Evolutionary conservation across 306 rosid species (phyloP).

Genomic region (Oxytropis ochrocephala): DNA sequence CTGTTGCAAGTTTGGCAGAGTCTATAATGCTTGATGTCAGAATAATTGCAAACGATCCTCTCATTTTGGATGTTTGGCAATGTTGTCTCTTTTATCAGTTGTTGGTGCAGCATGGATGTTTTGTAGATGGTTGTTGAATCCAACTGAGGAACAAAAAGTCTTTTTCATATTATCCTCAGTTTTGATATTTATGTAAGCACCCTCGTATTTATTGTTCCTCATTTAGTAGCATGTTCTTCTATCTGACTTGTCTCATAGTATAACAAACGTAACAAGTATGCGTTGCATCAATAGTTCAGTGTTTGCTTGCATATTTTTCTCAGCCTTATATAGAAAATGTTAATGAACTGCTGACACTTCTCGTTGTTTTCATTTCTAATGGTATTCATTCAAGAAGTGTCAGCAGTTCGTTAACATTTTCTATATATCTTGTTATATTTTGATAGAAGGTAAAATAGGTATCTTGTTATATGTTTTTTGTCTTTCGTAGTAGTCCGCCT

Average conservation of each 20-base stretch:
- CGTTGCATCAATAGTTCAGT: neutral
- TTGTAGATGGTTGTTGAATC: conserved; percentile 85
- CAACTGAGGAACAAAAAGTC: conserved; percentile 67
- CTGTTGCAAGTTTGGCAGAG: conserved; percentile 94
- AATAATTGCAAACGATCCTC: conserved; percentile 78
- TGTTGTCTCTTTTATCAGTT: conserved; percentile 76
- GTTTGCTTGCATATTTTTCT: neutral
- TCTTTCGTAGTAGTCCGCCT: neutral
- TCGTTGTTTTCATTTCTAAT: too few species aligned
- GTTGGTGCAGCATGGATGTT: conserved; percentile 81
- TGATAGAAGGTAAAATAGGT: too few species aligned
- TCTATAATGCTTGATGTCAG: conserved; percentile 80
- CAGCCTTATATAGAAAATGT: too few species aligned
- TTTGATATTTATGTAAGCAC: conserved; percentile 41
- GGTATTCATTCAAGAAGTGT: too few species aligned
- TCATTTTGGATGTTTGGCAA: conserved; percentile 67
- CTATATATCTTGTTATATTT: too few species aligned
- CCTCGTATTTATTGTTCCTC: neutral
- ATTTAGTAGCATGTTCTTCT: neutral
- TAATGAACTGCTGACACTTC: too few species aligned
- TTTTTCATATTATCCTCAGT: conserved; percentile 58
- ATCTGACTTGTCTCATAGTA: neutral
- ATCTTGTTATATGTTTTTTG: too few species aligned
- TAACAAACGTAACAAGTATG: conserved; percentile 11
- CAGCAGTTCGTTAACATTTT: too few species aligned